Base-by-base conservation (phyloP, 2,329 filamentous ascomycete species). In the Byssothecium circinans region DNA sequence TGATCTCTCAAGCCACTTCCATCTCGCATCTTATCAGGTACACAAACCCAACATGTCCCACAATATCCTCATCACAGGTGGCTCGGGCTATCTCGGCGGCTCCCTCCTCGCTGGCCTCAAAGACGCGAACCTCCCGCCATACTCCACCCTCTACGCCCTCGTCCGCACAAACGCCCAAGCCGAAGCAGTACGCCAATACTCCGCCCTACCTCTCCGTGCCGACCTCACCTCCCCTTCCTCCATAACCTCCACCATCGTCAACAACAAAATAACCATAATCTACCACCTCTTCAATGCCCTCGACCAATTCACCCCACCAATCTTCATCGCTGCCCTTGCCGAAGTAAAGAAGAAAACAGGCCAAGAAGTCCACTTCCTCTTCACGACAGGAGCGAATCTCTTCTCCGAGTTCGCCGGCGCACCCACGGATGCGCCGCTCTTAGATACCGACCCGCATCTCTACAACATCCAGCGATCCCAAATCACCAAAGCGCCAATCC, bases 11-110 rank as follows among this genome's bases (percentile, higher is more conserved):
- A n/a, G n/a, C 25, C 25, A 27, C 11, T 14, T 34, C 32, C 12
- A 34, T 6, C 32, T 34, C 6, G 32, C 14, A 34, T 34, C 32
- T 5, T 8, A 37, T 11, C 15, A 10, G 8, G 2, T 20, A 22
- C 11, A 19, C 8, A 6, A n/a, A 22, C 33, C 8, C 14, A 35
- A 35, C 34, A 67, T 66, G 63, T 40, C 57, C 37, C 64, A 63
- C 47, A 74, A 75, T 36, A 71, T 80, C 41, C 72, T 80, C 23
- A 67, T 81, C 37, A 81, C 79, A 0, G 79, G 78, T 8, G 77
- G 57, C 22, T 80, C 78, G 0, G 79, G 79, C 19, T 81, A 81
- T 46, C 74, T 81, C 0, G 79, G 79, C 18, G 79, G 79, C 2
- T 74, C 71, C 0, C 62, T 81, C 2, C 73, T 81, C 4, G 71